Evolutionary conservation across 768 basidiomycete species (phyloP).

Genomic region (Cystobasidium ongulense): DNA sequence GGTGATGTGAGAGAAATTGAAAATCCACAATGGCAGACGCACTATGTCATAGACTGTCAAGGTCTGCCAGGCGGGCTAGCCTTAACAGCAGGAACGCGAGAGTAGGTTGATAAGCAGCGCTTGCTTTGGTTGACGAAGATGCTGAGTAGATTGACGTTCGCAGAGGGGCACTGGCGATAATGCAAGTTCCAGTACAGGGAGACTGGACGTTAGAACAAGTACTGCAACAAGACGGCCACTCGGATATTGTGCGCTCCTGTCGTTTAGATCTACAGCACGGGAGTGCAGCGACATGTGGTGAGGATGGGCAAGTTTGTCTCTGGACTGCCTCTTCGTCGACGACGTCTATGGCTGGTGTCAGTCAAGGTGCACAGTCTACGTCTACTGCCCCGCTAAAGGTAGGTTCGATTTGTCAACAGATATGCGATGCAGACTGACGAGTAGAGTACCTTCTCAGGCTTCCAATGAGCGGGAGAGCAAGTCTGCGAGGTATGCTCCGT

Average conservation of each 20-base stretch:
- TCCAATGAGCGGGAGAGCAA: neutral
- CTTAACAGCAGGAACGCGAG: slow-evolving; percentile 35
- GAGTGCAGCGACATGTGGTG: slow-evolving; percentile 37
- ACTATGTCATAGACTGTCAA: slow-evolving; percentile 40
- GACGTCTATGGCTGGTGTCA: neutral
- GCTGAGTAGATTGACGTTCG: neutral
- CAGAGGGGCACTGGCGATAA: slow-evolving; percentile 37
- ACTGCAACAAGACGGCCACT: slow-evolving; percentile 36
- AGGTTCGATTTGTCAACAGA: neutral
- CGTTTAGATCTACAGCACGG: slow-evolving; percentile 32
- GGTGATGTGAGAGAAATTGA: slow-evolving; percentile 40
- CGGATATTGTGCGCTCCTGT: slow-evolving; percentile 39
- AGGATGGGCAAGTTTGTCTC: slow-evolving; percentile 39
- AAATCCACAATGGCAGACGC: slow-evolving; percentile 37
- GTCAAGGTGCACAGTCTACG: neutral
- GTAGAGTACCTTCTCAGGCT: neutral
- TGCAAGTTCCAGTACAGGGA: slow-evolving; percentile 31
- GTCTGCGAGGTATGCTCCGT: slow-evolving; percentile 19
- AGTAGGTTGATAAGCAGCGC: slow-evolving; percentile 29
- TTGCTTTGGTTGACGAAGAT: neutral
- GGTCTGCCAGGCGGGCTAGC: slow-evolving; percentile 33
- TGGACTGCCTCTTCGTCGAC: slow-evolving; percentile 25
- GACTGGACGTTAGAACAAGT: slow-evolving; percentile 38
- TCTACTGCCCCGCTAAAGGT: neutral
- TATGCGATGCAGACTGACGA: neutral